Base-by-base conservation (phyloP, 1,284 basidiomycete genomes). In the Cystobasidium slooffiae region DNA sequence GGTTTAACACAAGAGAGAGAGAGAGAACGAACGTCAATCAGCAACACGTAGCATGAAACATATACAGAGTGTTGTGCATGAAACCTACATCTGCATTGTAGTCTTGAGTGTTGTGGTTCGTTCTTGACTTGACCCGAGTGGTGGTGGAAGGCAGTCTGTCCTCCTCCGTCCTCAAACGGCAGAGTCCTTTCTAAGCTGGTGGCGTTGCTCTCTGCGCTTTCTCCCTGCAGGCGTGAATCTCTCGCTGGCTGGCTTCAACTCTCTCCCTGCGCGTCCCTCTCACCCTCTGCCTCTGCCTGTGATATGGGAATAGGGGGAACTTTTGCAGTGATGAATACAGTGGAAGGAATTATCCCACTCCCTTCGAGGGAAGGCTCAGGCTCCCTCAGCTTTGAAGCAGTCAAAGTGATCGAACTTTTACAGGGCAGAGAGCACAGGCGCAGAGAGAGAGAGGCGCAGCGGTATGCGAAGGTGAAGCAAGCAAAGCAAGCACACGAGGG, bases 1-100 rank as follows among this genome's bases (percentile, higher is more conserved):
- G 87, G 87, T 41, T 18, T n/a, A 49, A 44, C 31, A 31, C 0
- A 47, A 55, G 10, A 53, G 22, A 20, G 49, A 43, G 22, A 53
- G 49, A 55, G 10, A 53, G 22, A 20, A 12, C 22, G 22, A 53
- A 31, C 49, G 22, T n/a, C 43, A 46, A 39, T 64, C 37, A 64
- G 39, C 39, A 46, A 18, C 22, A n/a, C n/a, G n/a, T n/a, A n/a
- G n/a, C n/a, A n/a, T n/a, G n/a, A n/a, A n/a, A n/a, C n/a, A n/a
- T n/a, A n/a, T n/a, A n/a, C n/a, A n/a, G n/a, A n/a, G n/a, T n/a
- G n/a, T n/a, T n/a, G n/a, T n/a, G n/a, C n/a, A n/a, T n/a, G n/a
- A n/a, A n/a, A 20, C 31, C 51, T 41, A 58, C 66, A 68, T 68
- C 66, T 68, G 66, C 65, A 67, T 67, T 16, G 20, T 39, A 31